These are phyloP conservation scores for Diaporthe capsici DNA, from an alignment of 2,329 filamentous ascomycete species.

Conservation along the genomic window DNA sequence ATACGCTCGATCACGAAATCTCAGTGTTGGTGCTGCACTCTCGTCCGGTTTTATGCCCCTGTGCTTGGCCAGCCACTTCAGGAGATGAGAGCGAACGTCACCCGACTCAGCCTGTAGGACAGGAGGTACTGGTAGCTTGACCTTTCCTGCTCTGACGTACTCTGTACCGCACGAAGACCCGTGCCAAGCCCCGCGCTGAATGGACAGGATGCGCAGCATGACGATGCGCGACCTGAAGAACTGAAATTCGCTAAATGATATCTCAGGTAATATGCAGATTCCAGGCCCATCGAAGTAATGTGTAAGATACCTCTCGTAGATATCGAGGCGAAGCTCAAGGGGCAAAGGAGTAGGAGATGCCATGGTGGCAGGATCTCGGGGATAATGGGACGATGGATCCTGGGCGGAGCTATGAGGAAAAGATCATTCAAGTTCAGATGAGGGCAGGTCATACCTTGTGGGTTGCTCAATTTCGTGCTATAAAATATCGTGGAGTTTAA, in stretches of 20 bases:
- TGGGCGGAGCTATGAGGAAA: neutral
- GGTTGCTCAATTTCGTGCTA: neutral
- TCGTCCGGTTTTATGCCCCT: neutral
- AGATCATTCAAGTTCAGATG: neutral
- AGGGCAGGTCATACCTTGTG: neutral
- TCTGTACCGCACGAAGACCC: no score
- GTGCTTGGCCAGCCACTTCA: slow-evolving; percentile 10
- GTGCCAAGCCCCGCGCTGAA: no score
- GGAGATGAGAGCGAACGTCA: neutral
- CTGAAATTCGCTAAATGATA: neutral
- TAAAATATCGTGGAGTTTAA: no score
- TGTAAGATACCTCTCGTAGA: neutral
- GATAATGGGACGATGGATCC: neutral
- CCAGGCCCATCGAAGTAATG: neutral
- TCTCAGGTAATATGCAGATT: neutral
- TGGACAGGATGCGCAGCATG: no score
- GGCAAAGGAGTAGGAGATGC: neutral
- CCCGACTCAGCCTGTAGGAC: neutral
- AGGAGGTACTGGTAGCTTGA: neutral
- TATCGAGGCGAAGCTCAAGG: neutral
- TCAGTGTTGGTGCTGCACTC: neutral
- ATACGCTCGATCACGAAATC: neutral
- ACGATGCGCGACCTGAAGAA: no score
- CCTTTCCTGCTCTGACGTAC: neutral
- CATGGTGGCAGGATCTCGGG: neutral